Percentiles rank a stretch among this genome's conserved stretches.
Conservation (phyloP, 2,329 filamentous ascomycete genomes). For the Colletotrichum sp. region DNA sequence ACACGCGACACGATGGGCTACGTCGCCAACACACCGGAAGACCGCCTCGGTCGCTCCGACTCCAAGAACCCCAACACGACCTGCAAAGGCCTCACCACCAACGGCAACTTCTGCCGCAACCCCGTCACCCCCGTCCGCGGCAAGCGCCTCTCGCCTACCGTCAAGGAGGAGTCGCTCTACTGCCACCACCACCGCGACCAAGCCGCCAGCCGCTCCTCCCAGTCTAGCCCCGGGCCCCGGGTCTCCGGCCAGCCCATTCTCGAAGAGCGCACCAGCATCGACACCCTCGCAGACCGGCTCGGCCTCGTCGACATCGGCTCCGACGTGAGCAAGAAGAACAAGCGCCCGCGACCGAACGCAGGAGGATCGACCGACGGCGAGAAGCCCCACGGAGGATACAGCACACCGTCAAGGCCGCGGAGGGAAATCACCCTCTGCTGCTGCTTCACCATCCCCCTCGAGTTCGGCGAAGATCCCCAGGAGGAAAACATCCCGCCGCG, state of each 20-base stretch:
- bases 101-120: conserved; percentile 83
- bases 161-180: conserved; percentile 67
- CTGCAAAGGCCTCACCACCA: conserved; percentile 85
- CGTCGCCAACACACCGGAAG: conserved; percentile 79
- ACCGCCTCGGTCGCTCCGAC: conserved; percentile 77
- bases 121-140: conserved; percentile 54
- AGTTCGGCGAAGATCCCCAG: conserved; percentile 38
- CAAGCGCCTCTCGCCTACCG: conserved; percentile 29
- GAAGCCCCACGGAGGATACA: conserved; percentile 12
- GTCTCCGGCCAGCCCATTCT: conserved; percentile 56
- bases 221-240: conserved; percentile 50
- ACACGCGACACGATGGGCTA: conserved; percentile 62
- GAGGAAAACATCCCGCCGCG: conserved; percentile 36
- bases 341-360: conserved; percentile 25
- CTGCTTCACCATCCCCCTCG: conserved; percentile 57
- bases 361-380: conserved; percentile 5
- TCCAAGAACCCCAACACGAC: conserved; percentile 84
- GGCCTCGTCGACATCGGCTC: conserved; percentile 69
- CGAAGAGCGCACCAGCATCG: conserved; percentile 77
- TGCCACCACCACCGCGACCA: conserved; percentile 98
- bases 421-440: conserved; percentile 48
- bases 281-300: conserved; percentile 82
- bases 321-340: conserved; percentile 42
- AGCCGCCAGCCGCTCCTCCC: conserved; percentile 63
- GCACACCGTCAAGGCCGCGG: conserved; percentile 33